These are phyloP conservation scores for Fusarium nodosum DNA, from an alignment of 2,329 filamentous ascomycete genomes.

Conservation along the genomic window DNA sequence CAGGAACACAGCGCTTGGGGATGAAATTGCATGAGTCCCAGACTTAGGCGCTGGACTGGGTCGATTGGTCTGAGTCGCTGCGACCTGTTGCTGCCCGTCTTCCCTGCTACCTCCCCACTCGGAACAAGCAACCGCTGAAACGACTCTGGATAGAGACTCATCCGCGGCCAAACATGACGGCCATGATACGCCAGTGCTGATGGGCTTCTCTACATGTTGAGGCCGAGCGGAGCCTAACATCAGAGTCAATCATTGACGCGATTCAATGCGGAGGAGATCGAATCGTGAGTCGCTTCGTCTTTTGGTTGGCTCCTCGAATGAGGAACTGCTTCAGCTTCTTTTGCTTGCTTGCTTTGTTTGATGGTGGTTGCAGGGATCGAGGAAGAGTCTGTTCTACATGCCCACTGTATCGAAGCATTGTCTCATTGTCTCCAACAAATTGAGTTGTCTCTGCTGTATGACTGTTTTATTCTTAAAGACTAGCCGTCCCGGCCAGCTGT, in stretches of 20 bases:
- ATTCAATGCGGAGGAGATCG: conserved; percentile 35
- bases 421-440: conserved; percentile 18
- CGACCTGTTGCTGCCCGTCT: conserved; percentile 35
- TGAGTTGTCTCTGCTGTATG: conserved; percentile 19
- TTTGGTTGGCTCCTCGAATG: conserved; percentile 28
- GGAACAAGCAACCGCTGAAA: conserved; percentile 35
- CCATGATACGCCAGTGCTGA: conserved; percentile 48
- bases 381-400: conserved; percentile 19
- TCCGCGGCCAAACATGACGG: conserved; percentile 40
- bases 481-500: conserved; percentile 34
- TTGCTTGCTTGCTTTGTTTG: conserved; percentile 25
- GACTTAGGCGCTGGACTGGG: conserved; percentile 42
- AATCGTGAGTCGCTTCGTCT: conserved; percentile 26
- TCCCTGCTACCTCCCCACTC: conserved; percentile 22
- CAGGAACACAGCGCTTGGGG: conserved; percentile 32
- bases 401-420: neutral
- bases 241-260: conserved; percentile 19
- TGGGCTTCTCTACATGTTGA: conserved; percentile 14
- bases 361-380: conserved; percentile 25
- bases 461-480: conserved; percentile 47
- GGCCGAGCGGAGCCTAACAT: conserved; percentile 31
- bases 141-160: conserved; percentile 32
- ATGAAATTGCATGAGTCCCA: conserved; percentile 40
- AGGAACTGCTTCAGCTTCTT: conserved; percentile 28
- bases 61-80: conserved; percentile 39